phyloP scores from a whole-genome alignment of 2,329 filamentous ascomycete species.

The Alternaria novae-zelandiae region DNA sequence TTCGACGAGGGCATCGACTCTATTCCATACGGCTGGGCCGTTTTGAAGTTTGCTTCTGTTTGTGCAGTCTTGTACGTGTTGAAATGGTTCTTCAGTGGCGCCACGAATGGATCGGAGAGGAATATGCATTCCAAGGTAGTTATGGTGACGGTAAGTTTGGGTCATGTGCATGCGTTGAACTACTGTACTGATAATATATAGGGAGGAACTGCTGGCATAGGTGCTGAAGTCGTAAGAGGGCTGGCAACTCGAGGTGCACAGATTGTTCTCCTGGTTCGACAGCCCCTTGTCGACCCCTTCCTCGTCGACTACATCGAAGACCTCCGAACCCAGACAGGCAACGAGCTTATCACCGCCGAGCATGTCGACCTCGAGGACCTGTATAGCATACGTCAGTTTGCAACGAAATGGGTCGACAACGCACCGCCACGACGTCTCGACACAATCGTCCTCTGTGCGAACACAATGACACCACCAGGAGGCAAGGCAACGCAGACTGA shows the following conservation, averaged over 20 bases:
- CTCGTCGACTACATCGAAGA: slow-evolving; percentile 93
- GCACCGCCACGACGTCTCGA: slow-evolving; percentile 86
- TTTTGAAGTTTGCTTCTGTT: slow-evolving; percentile 61
- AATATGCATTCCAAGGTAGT: slow-evolving; percentile 93
- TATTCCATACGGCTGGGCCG: slow-evolving; percentile 60
- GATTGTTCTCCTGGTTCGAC: slow-evolving; percentile 85
- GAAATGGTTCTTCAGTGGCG: slow-evolving; percentile 81
- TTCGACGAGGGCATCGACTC: slow-evolving; percentile 61
- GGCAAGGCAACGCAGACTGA: slow-evolving; percentile 66
- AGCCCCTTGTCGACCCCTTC: slow-evolving; percentile 82
- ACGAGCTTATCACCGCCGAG: slow-evolving; percentile 92
- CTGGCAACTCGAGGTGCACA: slow-evolving; percentile 86
- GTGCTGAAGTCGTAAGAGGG: slow-evolving; percentile 74
- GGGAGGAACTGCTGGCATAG: slow-evolving; percentile 92
- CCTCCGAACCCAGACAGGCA: slow-evolving; percentile 75
- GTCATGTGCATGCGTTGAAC: background rate
- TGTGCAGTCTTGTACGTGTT: slow-evolving; percentile 61
- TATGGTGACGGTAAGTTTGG: slow-evolving; percentile 75
- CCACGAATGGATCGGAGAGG: slow-evolving; percentile 75
- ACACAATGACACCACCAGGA: slow-evolving; percentile 74
- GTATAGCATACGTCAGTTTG: slow-evolving; percentile 90
- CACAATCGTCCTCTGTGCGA: slow-evolving; percentile 87
- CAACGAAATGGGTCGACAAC: slow-evolving; percentile 98
- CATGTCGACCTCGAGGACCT: slow-evolving; percentile 88
- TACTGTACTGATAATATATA: slow-evolving; percentile 41